Evolutionary conservation across 257 asterid genomes (phyloP), one percentile per base, ranked within the genome.

Genomic region (Hygrophila difformis): DNA sequence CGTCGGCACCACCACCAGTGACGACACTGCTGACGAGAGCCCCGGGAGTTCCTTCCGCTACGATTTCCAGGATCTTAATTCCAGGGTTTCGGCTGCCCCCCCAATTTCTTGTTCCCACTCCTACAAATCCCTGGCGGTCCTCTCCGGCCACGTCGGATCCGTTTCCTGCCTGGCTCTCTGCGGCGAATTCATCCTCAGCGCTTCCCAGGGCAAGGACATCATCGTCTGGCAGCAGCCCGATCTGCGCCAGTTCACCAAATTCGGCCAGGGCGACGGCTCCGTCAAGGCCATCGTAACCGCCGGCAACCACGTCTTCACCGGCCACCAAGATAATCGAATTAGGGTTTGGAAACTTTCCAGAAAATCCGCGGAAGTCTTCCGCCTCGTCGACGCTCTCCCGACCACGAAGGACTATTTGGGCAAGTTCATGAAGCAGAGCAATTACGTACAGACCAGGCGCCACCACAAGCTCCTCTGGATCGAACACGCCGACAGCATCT

Each of bases 221-320:
- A 77, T 85, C 39, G 94, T 89, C 0, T 89, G 98, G 96, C 98
- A 89, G 28, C 93, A 85, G 63, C 98, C 96, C 18, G 93, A 89
- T 68, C 44, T 89, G 23, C 42, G 87, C 8, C 75, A 62, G 45
- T 89, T 85, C 63, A 73, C 96, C 0, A 89, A 72, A 38, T 89
- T 89, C 35, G 98, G 98, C 0, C 70, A 71, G 3, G 98, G 96
- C 1, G 96, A 85, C 4, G 96, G 96, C 10, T 66, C 91, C 2
- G 94, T 82, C 1, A 85, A 82, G 53, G 87, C 94, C 11, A 62
- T 85, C 4, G 63, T 71, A 19, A 65, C 80, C 2, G 48, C 69
- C 8, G 98, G 96, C 0, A 75, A 73, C 64, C 68, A 53, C n/a
- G 94, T 85, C 0, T 75, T 89, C 63, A 82, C 96, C 1, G 96